Percentiles rank a stretch among this genome's conserved stretches.
Conservation (phyloP, 2,329 filamentous ascomycete species). For the Aspergillus udagawae region DNA sequence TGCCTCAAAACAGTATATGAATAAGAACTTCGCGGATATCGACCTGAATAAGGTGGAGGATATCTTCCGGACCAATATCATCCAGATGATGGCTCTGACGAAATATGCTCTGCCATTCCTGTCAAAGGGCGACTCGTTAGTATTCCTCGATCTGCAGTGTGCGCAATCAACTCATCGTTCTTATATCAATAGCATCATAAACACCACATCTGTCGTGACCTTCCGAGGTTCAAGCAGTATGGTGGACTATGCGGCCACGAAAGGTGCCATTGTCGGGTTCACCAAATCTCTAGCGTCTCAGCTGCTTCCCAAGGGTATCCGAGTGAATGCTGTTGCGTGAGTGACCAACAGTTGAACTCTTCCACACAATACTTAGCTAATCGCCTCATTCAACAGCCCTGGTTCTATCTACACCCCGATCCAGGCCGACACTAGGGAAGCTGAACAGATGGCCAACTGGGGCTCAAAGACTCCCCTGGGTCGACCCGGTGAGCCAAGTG, state of each 20-base stretch:
- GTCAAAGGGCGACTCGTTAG: constrained; percentile 47
- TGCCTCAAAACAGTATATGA: constrained; percentile 55
- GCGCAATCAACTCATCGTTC: background rate
- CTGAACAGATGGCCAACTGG: constrained; percentile 32
- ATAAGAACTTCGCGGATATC: constrained; percentile 50
- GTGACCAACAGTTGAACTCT: constrained; percentile 5
- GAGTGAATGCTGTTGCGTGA: constrained; percentile 47
- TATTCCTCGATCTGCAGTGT: background rate
- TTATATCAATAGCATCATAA: constrained; percentile 47
- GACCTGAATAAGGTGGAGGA: constrained; percentile 53
- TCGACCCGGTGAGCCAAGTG: constrained; percentile 34
- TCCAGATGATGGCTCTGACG: constrained; percentile 57
- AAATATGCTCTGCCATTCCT: constrained; percentile 56
- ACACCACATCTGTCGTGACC: constrained; percentile 52
- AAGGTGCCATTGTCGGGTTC: constrained; percentile 56
- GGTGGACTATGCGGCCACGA: constrained; percentile 56
- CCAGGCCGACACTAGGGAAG: constrained; percentile 28
- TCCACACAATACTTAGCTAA: background rate
- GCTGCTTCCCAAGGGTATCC: constrained; percentile 53
- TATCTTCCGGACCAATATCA: constrained; percentile 55
- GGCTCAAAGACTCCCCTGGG: constrained; percentile 26
- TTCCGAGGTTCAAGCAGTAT: constrained; percentile 51
- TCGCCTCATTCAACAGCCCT: constrained; percentile 13
- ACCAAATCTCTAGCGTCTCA: constrained; percentile 52
- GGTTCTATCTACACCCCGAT: constrained; percentile 29